A percentile compares a stretch with the other conserved stretches of the same genome.
Conservation (phyloP, 2,329 filamentous ascomycete species). For the Graphilbum sp. region DNA sequence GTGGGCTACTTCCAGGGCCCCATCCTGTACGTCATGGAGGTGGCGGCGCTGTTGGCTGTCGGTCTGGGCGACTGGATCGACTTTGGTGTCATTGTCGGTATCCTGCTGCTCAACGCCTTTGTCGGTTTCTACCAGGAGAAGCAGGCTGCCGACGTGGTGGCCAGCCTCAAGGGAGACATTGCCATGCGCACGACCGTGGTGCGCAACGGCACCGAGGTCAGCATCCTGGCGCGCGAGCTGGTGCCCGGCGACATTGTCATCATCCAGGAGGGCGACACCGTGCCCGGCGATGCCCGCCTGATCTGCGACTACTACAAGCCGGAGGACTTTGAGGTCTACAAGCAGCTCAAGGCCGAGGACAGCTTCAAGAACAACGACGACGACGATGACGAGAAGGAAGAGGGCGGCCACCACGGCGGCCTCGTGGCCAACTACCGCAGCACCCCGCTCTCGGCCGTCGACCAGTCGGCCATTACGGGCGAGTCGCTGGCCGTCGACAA, state of each 20-base stretch:
- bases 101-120: slow-evolving; percentile 67
- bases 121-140: slow-evolving; percentile 85
- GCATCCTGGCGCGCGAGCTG: slow-evolving; percentile 68
- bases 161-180: slow-evolving; percentile 61
- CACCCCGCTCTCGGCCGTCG: slow-evolving; percentile 28
- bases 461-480: slow-evolving; percentile 83
- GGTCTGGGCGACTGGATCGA: slow-evolving; percentile 84
- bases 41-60: slow-evolving; percentile 64
- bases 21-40: slow-evolving; percentile 91
- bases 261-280: slow-evolving; percentile 82
- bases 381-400: not conserved
- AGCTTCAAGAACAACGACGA: not conserved
- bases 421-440: not conserved
- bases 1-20: slow-evolving; percentile 70
- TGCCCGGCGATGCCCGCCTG: slow-evolving; percentile 75
- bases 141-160: slow-evolving; percentile 79
- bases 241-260: slow-evolving; percentile 83
- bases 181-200: slow-evolving; percentile 77
- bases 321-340: slow-evolving; percentile 26
- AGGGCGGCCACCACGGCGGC: not conserved
- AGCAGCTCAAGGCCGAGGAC: not conserved
- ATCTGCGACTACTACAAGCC: slow-evolving; percentile 71
- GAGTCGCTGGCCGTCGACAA: slow-evolving; percentile 88
- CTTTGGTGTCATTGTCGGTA: slow-evolving; percentile 75
- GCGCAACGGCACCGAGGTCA: slow-evolving; percentile 60